phyloP scores from a whole-genome alignment of 495 filamentous ascomycete species.

The Penicillium steckii region DNA sequence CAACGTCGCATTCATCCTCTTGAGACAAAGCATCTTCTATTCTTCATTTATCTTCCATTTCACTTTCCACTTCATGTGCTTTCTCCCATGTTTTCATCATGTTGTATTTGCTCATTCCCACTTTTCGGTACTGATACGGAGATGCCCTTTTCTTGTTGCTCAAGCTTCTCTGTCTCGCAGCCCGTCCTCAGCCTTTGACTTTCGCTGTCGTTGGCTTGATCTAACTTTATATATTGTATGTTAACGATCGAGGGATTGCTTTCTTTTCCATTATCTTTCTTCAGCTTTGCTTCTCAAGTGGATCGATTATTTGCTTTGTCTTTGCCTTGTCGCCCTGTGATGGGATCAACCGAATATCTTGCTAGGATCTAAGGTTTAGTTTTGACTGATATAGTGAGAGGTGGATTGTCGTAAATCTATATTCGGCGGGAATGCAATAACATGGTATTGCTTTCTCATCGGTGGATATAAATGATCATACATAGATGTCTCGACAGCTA shows the following conservation, averaged over 20 bases:
- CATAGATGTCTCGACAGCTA: slow-evolving; percentile 4
- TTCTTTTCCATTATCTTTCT: slow-evolving; percentile 2
- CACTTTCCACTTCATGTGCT: slow-evolving; percentile 3
- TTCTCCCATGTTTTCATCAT: neutral
- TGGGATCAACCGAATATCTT: neutral
- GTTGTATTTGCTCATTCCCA: slow-evolving; percentile 21
- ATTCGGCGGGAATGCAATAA: neutral
- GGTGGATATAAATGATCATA: neutral
- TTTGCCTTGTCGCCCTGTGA: slow-evolving; percentile 2
- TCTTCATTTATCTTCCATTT: neutral
- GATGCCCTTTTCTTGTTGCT: slow-evolving; percentile 13
- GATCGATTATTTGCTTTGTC: slow-evolving; percentile 5
- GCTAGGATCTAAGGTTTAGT: slow-evolving; percentile 1
- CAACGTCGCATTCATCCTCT: slow-evolving; percentile 9
- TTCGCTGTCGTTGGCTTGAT: slow-evolving; percentile 12
- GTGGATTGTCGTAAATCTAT: slow-evolving; percentile 11
- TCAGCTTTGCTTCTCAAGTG: slow-evolving; percentile 12
- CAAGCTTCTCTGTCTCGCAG: slow-evolving; percentile 4
- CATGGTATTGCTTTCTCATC: neutral
- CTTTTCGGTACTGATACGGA: slow-evolving; percentile 7
- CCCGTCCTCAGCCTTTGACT: slow-evolving; percentile 13
- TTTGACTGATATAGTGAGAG: slow-evolving; percentile 9
- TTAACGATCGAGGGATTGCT: neutral
- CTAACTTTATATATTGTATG: slow-evolving; percentile 9
- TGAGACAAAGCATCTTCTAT: slow-evolving; percentile 13